A percentile compares a stretch with the other conserved stretches of the same genome.
Evolutionary conservation across 2,329 filamentous ascomycete genomes (phyloP).

Genomic region (Penicillium sp.): DNA sequence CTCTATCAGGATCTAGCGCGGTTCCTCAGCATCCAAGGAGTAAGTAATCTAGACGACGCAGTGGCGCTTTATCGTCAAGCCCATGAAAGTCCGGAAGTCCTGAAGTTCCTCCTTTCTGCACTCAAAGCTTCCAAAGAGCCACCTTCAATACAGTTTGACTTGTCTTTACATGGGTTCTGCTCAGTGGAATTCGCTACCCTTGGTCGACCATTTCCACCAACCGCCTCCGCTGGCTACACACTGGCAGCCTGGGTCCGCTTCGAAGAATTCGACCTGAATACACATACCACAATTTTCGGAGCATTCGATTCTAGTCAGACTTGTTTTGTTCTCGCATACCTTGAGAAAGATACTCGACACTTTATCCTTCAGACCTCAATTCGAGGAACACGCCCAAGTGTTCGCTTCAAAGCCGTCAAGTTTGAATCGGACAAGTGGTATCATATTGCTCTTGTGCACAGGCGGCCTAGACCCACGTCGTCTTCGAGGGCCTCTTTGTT

Average conservation of each 20-base stretch:
- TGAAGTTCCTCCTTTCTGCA: conserved; percentile 68
- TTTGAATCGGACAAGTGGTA: conserved; percentile 83
- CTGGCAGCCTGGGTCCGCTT: conserved; percentile 84
- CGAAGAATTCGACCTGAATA: conserved; percentile 73
- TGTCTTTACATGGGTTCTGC: conserved; percentile 79
- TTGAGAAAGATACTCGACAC: conserved; percentile 88
- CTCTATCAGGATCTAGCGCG: conserved; percentile 63
- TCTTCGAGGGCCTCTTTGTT: conserved; percentile 81
- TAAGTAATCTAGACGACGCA: conserved; percentile 75
- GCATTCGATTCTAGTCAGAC: conserved; percentile 87
- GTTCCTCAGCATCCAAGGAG: conserved; percentile 64
- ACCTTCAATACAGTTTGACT: conserved; percentile 86
- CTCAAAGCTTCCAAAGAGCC: conserved; percentile 70
- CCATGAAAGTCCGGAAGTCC: conserved; percentile 46
- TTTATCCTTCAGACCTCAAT: conserved; percentile 96
- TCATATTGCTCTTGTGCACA: conserved; percentile 83
- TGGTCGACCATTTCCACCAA: conserved; percentile 76
- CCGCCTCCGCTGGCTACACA: conserved; percentile 74
- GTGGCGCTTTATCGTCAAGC: conserved; percentile 64
- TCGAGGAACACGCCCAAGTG: conserved; percentile 75
- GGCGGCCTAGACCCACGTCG: conserved; percentile 65
- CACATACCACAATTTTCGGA: conserved; percentile 92
- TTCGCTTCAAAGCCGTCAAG: conserved; percentile 77
- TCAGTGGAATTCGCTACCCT: conserved; percentile 87
- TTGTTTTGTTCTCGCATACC: conserved; percentile 87